These are phyloP conservation scores for Torrubiellomyces zombiae DNA, from an alignment of 2,329 filamentous ascomycete genomes.

Conservation along the genomic window DNA sequence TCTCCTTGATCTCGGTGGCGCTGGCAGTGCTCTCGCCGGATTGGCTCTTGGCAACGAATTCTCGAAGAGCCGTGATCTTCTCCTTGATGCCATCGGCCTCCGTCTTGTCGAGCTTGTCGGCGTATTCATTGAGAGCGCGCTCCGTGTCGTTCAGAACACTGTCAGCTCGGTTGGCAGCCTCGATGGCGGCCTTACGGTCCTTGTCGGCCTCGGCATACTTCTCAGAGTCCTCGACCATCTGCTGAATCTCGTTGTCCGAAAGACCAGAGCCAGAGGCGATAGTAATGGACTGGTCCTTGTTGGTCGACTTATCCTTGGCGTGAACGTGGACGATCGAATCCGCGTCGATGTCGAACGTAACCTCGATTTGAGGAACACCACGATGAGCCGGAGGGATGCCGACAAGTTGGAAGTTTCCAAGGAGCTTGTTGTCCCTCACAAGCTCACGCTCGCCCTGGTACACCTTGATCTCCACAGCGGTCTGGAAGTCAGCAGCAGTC, in stretches of 20 bases:
- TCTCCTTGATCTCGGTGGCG: constrained; percentile 89
- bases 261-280: constrained; percentile 96
- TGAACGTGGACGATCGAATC: constrained; percentile 96
- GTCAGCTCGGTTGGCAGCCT: constrained; percentile 94
- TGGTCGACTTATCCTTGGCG: constrained; percentile 97
- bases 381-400: constrained; percentile 92
- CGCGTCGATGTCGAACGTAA: constrained; percentile 97
- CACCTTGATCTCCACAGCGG: constrained; percentile 97
- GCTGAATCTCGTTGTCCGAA: constrained; percentile 84
- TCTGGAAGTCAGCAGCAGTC: constrained; percentile 95
- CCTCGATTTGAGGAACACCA: constrained; percentile 90
- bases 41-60: constrained; percentile 89
- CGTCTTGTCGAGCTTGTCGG: constrained; percentile 90
- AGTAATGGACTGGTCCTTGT: constrained; percentile 99
- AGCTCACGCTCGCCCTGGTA: constrained; percentile 99
- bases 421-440: constrained; percentile 93
- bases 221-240: constrained; percentile 96
- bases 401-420: constrained; percentile 98
- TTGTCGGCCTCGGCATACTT: constrained; percentile 90
- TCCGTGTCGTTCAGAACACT: constrained; percentile 94
- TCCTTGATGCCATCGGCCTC: constrained; percentile 87
- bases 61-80: constrained; percentile 75
- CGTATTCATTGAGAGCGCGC: constrained; percentile 92
- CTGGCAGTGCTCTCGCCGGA: constrained; percentile 75
- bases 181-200: constrained; percentile 89